Percentiles rank a stretch among this genome's conserved stretches.
Evolutionary conservation across 495 filamentous ascomycete species (phyloP).

Genomic region (Xylaria castorea): DNA sequence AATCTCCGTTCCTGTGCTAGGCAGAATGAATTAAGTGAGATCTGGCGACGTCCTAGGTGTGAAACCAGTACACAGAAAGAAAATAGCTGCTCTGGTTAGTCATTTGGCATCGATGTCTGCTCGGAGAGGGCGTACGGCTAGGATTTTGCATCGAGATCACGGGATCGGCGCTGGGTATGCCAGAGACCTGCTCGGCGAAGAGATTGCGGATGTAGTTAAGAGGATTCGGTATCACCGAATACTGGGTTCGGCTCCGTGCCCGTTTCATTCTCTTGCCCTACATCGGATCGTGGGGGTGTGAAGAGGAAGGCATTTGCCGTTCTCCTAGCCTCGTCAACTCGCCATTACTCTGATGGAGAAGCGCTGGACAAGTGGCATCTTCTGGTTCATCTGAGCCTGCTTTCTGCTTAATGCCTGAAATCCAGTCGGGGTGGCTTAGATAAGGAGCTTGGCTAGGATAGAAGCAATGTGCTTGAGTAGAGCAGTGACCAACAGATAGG

Average conservation of each 20-base stretch:
- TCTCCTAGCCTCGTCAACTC: background rate
- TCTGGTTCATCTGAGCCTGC: background rate
- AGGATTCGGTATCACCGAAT: slow-evolving; percentile 9
- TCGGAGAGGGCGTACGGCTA: background rate
- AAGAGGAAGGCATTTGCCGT: background rate
- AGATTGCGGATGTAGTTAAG: background rate
- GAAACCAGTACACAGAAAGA: background rate
- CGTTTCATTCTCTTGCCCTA: background rate
- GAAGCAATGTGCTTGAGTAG: background rate
- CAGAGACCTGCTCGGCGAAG: background rate
- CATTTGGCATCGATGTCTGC: background rate
- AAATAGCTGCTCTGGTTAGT: background rate
- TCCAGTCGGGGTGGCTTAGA: background rate
- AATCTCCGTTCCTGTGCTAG: background rate
- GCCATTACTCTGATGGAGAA: background rate
- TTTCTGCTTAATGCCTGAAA: background rate
- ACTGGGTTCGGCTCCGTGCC: background rate
- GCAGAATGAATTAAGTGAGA: background rate
- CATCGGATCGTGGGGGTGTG: background rate
- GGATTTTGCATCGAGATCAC: background rate
- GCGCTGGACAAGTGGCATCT: too few relatives aligned
- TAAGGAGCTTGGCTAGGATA: background rate
- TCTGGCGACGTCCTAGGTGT: background rate
- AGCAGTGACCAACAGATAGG: background rate
- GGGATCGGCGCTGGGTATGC: background rate